Evolutionary conservation across 2,329 filamentous ascomycete genomes (phyloP).

Genomic region (Verticillium nonalfalfae): DNA sequence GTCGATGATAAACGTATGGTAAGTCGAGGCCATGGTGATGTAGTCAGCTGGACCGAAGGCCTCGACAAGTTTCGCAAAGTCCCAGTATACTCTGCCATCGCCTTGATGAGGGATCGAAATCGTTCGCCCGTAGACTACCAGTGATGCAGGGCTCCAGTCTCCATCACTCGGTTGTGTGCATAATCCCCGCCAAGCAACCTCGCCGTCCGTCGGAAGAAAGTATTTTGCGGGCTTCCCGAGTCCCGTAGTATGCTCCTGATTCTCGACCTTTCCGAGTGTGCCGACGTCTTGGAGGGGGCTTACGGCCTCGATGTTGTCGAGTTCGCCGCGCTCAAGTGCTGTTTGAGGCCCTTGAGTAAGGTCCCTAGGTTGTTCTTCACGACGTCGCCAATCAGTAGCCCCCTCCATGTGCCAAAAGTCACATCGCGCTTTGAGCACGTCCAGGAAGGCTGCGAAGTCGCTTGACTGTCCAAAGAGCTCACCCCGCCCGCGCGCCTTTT

Average conservation of each 20-base stretch:
- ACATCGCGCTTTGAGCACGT: conserved; percentile 69
- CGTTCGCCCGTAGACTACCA: conserved; percentile 57
- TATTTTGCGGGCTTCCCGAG: conserved; percentile 15
- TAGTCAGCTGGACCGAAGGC: conserved; percentile 75
- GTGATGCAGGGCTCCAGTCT: conserved; percentile 33
- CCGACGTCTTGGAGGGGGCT: not conserved
- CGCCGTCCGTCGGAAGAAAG: conserved; percentile 14
- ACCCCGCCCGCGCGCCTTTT: conserved; percentile 22
- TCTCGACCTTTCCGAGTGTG: not conserved
- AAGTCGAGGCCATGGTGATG: conserved; percentile 72
- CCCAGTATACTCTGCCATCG: conserved; percentile 55
- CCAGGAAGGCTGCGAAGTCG: conserved; percentile 71
- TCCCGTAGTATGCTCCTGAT: not conserved
- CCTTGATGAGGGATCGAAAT: conserved; percentile 53
- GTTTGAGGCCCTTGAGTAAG: not conserved
- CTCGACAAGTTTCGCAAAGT: conserved; percentile 62
- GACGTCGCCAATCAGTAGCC: conserved; percentile 61
- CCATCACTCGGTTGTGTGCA: not conserved
- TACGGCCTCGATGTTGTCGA: not conserved
- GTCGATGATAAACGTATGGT: conserved; percentile 71
- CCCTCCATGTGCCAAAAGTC: conserved; percentile 83
- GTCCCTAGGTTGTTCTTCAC: conserved; percentile 20
- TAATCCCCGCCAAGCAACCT: conserved; percentile 18
- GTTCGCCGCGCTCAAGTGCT: not conserved
- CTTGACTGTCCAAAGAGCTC: conserved; percentile 52